Percentiles rank a stretch among this genome's conserved stretches.
phyloP scores from a whole-genome alignment of 1,284 basidiomycete species.

The Ustilago crameri region DNA sequence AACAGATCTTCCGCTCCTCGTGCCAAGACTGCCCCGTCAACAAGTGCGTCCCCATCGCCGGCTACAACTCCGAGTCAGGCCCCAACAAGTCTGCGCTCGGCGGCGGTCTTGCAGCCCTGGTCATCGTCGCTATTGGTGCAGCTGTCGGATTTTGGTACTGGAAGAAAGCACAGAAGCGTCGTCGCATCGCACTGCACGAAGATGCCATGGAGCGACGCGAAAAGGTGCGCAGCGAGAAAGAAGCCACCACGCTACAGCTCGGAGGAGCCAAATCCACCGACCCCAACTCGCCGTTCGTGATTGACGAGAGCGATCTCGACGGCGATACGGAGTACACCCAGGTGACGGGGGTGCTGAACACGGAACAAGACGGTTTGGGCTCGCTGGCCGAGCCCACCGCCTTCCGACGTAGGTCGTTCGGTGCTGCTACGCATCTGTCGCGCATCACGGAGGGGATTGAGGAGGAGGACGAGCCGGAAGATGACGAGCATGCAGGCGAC shows the following conservation, averaged over 20 bases:
- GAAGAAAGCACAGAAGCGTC: constrained; percentile 28
- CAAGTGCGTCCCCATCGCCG: constrained; percentile 40
- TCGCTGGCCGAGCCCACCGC: constrained; percentile 44
- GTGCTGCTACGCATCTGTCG: constrained; percentile 53
- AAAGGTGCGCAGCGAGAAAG: constrained; percentile 38
- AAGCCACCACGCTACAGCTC: constrained; percentile 38
- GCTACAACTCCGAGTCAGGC: constrained; percentile 2
- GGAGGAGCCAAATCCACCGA: constrained; percentile 12
- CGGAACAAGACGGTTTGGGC: constrained; percentile 20
- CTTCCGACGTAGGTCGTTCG: constrained; percentile 37
- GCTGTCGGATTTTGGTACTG: constrained; percentile 37
- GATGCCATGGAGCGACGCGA: constrained; percentile 37
- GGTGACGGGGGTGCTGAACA: constrained; percentile 34
- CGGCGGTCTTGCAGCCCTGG: constrained; percentile 42
- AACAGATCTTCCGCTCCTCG: constrained; percentile 47
- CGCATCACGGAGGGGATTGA: constrained; percentile 51
- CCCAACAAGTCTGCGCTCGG: constrained; percentile 43
- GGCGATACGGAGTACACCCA: constrained; percentile 53
- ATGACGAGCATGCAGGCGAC: neutral
- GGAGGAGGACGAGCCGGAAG: constrained; percentile 42
- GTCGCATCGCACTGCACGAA: constrained; percentile 34
- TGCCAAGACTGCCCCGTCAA: constrained; percentile 52
- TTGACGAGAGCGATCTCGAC: constrained; percentile 30
- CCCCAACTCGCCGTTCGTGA: constrained; percentile 22
- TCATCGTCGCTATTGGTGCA: constrained; percentile 26